These are phyloP conservation scores for Amanita inopinata DNA, from an alignment of 768 basidiomycete genomes.

Conservation along the genomic window DNA sequence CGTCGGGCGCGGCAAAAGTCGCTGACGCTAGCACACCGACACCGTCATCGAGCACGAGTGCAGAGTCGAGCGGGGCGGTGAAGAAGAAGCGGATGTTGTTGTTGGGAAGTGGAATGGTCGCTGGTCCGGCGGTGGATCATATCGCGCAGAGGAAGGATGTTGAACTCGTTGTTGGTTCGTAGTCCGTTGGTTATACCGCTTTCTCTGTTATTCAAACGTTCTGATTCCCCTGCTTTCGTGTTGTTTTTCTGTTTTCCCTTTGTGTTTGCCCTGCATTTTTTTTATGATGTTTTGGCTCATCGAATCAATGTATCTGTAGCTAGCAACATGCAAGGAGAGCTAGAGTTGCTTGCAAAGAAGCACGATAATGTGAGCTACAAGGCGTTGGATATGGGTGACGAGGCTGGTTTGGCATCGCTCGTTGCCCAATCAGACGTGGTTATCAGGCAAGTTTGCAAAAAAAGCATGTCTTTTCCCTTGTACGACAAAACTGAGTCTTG, in stretches of 20 bases:
- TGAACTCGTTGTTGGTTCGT: conserved; percentile 69
- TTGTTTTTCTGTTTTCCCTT: conserved; percentile 6
- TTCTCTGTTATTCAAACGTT: too few species aligned
- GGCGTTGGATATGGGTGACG: conserved; percentile 50
- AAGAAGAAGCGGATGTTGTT: conserved; percentile 63
- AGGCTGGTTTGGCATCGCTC: conserved; percentile 34
- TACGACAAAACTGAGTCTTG: too few species aligned
- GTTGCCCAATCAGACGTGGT: conserved; percentile 68
- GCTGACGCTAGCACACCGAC: background rate
- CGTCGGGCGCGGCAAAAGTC: background rate
- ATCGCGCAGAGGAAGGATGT: conserved; percentile 55
- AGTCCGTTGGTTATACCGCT: conserved; percentile 2
- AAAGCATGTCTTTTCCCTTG: too few species aligned
- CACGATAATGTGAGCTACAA: conserved; percentile 45
- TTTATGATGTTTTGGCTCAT: too few species aligned
- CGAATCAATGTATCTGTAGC: conserved; percentile 41
- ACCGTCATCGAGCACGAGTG: too few species aligned
- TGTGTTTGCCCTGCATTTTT: conserved; percentile 7
- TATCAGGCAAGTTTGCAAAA: conserved; percentile 49
- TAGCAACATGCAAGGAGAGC: conserved; percentile 60
- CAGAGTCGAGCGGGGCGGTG: background rate
- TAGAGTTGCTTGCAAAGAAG: conserved; percentile 33
- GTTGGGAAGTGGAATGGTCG: conserved; percentile 94
- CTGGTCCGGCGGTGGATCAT: conserved; percentile 76
- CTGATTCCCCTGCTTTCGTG: conserved; percentile 9